Evolutionary conservation across 805 yeast genomes (phyloP), one percentile per base, ranked within the genome.

Genomic region (Kazachstania bromeliacearum): DNA sequence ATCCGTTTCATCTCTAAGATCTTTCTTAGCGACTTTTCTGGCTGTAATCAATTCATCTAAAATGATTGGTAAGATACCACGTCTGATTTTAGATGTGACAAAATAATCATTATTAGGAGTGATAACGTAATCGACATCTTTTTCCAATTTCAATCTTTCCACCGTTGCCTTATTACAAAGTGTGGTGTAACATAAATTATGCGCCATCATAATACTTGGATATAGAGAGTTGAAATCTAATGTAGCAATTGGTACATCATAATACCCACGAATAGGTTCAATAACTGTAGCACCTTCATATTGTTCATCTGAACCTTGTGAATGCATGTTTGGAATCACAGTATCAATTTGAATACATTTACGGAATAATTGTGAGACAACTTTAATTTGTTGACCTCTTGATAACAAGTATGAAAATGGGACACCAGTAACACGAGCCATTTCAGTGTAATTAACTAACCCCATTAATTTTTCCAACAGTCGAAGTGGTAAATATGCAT

Each of bases 221-320:
- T 92, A 92, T 70, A 92, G 70, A 38, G 96, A 85, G 47, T 95
- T 87, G 75, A 92, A 92, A 77, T 92, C 99, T 45, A 92, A 70
- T 0, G 99, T 92, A 2, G 99, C 96, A 54, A 92, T 89, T 1
- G 99, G 99, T 12, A 83, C 88, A 60, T 85, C 95, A 52, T 92
- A 94, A 59, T 87, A 94, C 2, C 98, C 99, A 57, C 96, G 75
- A 5, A 69, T 68, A 2, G 99, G 99, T 56, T 94, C 98, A 60
- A 92, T 92, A 47, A 92, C 99, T 0, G 98, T 92, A 5, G 99
- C 99, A 66, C 99, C 99, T 60, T 92, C 99, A 55, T 92, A 92
- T 46, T 75, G 82, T 54, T 87, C 97, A 56, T 94, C 97, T 7
- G 79, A 68, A 2, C 94, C 95, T 38, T 66, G 74, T 41, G 77